A percentile compares a stretch with the other conserved stretches of the same genome.
These are phyloP conservation scores for Hondaea fermentalgiana DNA, from an alignment of 108 stramenopile species.

Conservation along the genomic window DNA sequence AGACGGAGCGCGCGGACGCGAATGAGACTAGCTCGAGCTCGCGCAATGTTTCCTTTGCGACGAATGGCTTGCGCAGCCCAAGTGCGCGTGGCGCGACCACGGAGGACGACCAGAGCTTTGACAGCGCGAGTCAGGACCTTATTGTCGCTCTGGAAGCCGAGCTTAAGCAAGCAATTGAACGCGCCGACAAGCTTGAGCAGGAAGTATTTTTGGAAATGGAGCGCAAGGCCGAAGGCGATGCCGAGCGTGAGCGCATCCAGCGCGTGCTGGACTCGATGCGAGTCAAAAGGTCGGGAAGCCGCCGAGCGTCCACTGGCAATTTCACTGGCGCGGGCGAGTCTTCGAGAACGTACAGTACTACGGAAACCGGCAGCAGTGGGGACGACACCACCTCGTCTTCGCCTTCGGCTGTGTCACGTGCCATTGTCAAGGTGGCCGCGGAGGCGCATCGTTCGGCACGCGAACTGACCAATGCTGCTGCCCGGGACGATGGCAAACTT, in stretches of 20 bases:
- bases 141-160: not conserved
- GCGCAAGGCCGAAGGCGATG: not conserved
- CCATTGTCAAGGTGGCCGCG: not conserved
- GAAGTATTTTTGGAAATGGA: not conserved
- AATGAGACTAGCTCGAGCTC: not conserved
- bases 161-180: not conserved
- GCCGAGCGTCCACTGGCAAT: not conserved
- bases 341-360: too few species aligned
- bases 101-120: too few species aligned
- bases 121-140: not conserved
- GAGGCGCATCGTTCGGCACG: not conserved
- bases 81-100: too few species aligned
- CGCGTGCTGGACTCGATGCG: not conserved
- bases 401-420: not conserved
- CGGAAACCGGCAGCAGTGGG: too few species aligned
- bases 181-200: constrained; percentile 14
- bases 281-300: not conserved
- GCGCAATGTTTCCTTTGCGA: not conserved
- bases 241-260: not conserved
- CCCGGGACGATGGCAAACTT: not conserved
- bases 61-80: not conserved
- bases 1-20: not conserved
- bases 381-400: not conserved
- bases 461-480: not conserved
- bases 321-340: not conserved